Evolutionary conservation across 163 green algal species (phyloP), one percentile per base, ranked within the genome.

Genomic region (Prototheca cutis): DNA sequence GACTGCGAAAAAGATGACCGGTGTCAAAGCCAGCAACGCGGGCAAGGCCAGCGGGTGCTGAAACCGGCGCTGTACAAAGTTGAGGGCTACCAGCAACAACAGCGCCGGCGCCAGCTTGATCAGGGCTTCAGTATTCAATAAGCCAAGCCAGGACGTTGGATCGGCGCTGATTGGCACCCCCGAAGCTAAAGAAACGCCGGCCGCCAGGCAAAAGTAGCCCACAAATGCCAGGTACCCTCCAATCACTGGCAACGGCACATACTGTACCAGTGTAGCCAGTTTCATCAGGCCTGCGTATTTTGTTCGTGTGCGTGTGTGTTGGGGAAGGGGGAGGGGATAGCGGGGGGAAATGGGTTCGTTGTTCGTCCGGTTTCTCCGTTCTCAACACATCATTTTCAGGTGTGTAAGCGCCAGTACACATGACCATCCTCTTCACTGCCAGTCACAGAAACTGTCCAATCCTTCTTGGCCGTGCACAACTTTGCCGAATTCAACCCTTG

Each of bases 191-290:
- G 52, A 54, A 0, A 84, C 27, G 10, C 78, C 80, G 23, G 76
- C 72, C 27, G 64, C 61, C 1, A 85, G 29, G 54, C 81, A 89
- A 58, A 91, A 91, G 63, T 83, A 87, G 45, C 84, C 80, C 8
- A 82, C 79, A 64, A 83, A 90, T 10, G 71, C 80, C 21, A 95
- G 76, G 66, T 93, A 94, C 6, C 81, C 83, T 1, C 83, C 86
- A 1, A 94, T 80, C n/a, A 90, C 80, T 2, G 83, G 82, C 51
- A 93, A 63, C 2, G 86, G 86, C 27, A 93, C 73, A 62, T 89
- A 90, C 67, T 88, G 80, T 39, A 90, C 80, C 51, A 87, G 58
- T 23, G 63, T 66, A 1, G 78, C 77, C 32, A 62, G 56, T 49
- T 59, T 59, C 24, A 71, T 51, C 13, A 62, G 19, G 27, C 57